These are phyloP conservation scores for Aspergillus puulaauensis DNA, from an alignment of 2,329 filamentous ascomycete genomes.

Conservation along the genomic window DNA sequence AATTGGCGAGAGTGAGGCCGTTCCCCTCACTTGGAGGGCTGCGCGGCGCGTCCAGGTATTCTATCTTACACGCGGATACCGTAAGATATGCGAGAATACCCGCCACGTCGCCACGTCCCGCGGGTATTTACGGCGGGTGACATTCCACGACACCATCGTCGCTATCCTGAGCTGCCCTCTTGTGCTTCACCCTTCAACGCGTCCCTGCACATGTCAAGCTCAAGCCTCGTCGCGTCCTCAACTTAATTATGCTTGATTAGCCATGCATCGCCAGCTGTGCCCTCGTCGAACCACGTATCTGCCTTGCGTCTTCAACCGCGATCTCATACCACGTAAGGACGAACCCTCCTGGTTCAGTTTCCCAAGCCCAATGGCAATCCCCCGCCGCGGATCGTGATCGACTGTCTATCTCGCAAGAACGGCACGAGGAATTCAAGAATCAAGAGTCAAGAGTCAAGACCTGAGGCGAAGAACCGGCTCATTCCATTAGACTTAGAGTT, in stretches of 20 bases:
- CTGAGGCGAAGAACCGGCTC: not conserved
- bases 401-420: not conserved
- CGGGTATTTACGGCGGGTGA: constrained; percentile 2
- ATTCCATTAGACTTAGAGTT: constrained; percentile 8
- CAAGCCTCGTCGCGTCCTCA: constrained; percentile 5
- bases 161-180: not conserved
- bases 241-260: constrained; percentile 5
- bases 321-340: not conserved
- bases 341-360: not conserved
- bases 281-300: constrained; percentile 9
- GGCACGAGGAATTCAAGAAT: not conserved
- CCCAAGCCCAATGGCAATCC: not conserved
- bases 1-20: not conserved
- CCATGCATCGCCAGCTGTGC: not conserved
- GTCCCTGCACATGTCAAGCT: constrained; percentile 9
- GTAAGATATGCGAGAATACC: not conserved
- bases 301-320: not conserved
- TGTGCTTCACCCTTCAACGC: constrained; percentile 21
- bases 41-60: not conserved
- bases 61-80: not conserved
- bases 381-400: not conserved
- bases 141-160: constrained; percentile 5
- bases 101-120: not conserved
- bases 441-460: no score
- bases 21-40: constrained; percentile 10